Conservation (phyloP, 169 alveolate genomes). For the Haemoproteus tartakovskyi region DNA sequence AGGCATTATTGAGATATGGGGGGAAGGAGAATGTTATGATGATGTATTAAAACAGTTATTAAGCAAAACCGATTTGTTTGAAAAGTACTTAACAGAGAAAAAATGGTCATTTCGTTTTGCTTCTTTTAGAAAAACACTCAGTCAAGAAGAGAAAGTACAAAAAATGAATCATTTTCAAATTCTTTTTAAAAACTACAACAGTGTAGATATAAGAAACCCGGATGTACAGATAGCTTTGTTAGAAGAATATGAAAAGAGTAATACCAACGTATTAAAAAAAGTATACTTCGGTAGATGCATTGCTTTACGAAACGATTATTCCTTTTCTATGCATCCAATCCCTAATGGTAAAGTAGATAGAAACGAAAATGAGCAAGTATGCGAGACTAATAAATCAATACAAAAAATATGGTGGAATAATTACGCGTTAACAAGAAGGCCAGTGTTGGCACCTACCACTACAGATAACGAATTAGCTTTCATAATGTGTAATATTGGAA, state of each 20-base stretch:
- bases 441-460: constrained; percentile 97
- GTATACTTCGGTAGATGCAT: constrained; percentile 56
- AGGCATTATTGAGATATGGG: constrained; percentile 72
- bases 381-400: constrained; percentile 3
- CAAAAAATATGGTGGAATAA: constrained; percentile 81
- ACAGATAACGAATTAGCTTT: constrained; percentile 94
- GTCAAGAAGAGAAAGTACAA: constrained; percentile 43
- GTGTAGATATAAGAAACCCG: constrained; percentile 28
- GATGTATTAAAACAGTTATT: constrained; percentile 30
- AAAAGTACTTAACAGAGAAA: constrained; percentile 21
- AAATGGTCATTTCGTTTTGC: constrained; percentile 63
- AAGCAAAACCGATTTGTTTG: constrained; percentile 19
- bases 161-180: constrained; percentile 47
- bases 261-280: constrained; percentile 48
- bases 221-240: constrained; percentile 43
- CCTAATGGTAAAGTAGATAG: neutral
- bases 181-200: constrained; percentile 7
- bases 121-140: constrained; percentile 65
- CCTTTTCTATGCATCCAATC: too few relatives aligned
- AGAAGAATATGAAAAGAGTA: constrained; percentile 53
- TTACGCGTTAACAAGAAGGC: constrained; percentile 88
- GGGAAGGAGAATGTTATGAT: constrained; percentile 66
- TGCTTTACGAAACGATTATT: constrained; percentile 5
- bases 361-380: constrained; percentile 7
- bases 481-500: constrained; percentile 90